Evolutionary conservation across 2,329 filamentous ascomycete species (phyloP), one percentile per base, ranked within the genome.

Genomic region (Trichoderma sp.): DNA sequence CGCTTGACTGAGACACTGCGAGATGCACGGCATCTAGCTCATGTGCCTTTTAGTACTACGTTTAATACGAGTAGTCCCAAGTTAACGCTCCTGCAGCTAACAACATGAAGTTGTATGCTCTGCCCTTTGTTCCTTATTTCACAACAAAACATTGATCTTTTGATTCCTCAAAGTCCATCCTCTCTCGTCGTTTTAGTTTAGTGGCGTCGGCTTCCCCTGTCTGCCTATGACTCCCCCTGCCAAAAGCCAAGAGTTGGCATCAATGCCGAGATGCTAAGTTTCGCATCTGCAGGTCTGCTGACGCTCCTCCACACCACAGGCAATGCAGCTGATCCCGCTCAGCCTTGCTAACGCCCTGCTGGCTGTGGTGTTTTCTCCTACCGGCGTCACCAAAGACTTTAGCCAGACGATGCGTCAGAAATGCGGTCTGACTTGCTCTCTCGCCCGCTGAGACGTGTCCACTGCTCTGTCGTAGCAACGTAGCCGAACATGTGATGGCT

Each of bases 201-300:
- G 18, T 63, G 60, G 60, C 35, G 21, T n/a, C 35, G 8, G 5
- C 63, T 29, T 63, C 31, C 33, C 18, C 18, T 45, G 7, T 59
- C 53, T 18, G 31, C 33, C 27, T 12, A 53, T 33, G 68, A 63
- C 38, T 45, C 59, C 27, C 27, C 33, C 24, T 60, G 67, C 24
- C 33, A 31, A 21, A 31, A 27, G 60, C 69, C 27, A 53, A 64
- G 69, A 50, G 41, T 64, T 29, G 35, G 69, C 62, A 64, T 50
- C 56, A 60, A 50, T 72, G 69, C 69, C 69, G 69, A 72, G 69
- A 72, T 59, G 56, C 24, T 27, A 45, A 50, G 56, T 64, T 63
- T 71, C 38, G 69, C 60, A 64, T 73, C 69, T 65, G 69, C 60
- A 53, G 69, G 72, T 75, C 72, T 75, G 72, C 72, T 75, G 72